Conservation (phyloP, 2,329 filamentous ascomycete species). For the Colletotrichum sp. region DNA sequence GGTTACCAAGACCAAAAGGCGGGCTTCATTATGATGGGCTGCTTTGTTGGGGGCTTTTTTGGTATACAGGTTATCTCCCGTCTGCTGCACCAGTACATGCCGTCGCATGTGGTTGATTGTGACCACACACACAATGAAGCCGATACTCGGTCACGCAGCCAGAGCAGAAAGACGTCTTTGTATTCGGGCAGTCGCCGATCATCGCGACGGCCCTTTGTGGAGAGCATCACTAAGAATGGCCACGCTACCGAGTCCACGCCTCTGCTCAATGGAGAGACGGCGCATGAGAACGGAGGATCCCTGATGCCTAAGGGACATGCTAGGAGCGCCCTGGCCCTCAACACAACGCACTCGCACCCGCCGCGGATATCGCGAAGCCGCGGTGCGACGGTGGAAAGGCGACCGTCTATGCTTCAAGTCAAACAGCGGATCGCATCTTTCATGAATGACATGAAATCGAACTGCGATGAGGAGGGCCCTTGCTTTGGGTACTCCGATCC, state of each 20-base stretch:
- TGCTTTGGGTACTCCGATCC: conserved; percentile 71
- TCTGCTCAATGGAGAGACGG: conserved; percentile 39
- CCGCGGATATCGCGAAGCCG: conserved; percentile 24
- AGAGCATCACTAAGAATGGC: conserved; percentile 15
- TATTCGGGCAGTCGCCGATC: conserved; percentile 30
- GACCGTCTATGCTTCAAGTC: conserved; percentile 60
- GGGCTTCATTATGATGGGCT: conserved; percentile 70
- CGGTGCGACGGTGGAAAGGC: conserved; percentile 39
- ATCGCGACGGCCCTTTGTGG: conserved; percentile 27
- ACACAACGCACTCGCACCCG: conserved; percentile 1
- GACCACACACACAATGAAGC: conserved; percentile 68
- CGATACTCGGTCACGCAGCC: conserved; percentile 28
- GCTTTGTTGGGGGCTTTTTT: conserved; percentile 74
- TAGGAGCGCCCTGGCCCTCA: conserved; percentile 28
- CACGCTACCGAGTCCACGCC: conserved; percentile 52
- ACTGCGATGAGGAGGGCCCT: conserved; percentile 65
- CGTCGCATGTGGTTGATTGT: conserved; percentile 81
- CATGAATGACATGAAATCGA: conserved; percentile 66
- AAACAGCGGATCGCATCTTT: conserved; percentile 66
- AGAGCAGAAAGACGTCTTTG: conserved; percentile 15
- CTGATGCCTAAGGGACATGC: conserved; percentile 30
- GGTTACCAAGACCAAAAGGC: conserved; percentile 71
- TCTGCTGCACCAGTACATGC: conserved; percentile 74
- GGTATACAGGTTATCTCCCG: conserved; percentile 78
- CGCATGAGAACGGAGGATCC: conserved; percentile 28